Base-by-base conservation (phyloP, 805 yeast species). In the Alloascoidea hylecoeti region DNA sequence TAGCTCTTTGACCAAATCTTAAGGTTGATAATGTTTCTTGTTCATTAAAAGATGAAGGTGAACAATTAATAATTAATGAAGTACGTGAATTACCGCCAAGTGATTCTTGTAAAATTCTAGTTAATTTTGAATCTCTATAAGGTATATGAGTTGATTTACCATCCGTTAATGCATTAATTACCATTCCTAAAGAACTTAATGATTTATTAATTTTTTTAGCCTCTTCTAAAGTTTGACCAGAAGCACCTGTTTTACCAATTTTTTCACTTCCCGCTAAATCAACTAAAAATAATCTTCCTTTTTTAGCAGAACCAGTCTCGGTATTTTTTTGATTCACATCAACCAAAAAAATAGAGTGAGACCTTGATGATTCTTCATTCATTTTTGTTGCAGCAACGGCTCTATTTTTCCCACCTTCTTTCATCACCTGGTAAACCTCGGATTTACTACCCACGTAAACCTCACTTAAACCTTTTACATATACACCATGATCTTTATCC, bases 241-340 rank as follows among this genome's bases (percentile, higher is more conserved):
- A 56, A 1, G 88, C 89, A 2, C 92, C 89, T 0, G 92, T 74
- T 44, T 75, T 78, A 41, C 75, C 74, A 30, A 78, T 73, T 52
- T 76, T 81, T 54, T 88, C 95, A 16, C 89, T 77, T 4, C 95
- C 95, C 0, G 95, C 95, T 44, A 85, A 63, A 57, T 85, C 96
- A 9, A 84, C 89, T 28, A 85, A 55, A 47, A 76, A 79, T 42
- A 85, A 61, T 41, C 71, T 74, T 3, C 86, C 78, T 30, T 66
- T 62, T 50, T 72, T 78, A 15, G 70, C 62, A 4, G 72, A 64
- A 12, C 80, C 82, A n/a, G 68, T 63, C 3, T 56, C 56, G 15
- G 63, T 43, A 46, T 70, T 66, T 49, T 70, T 72, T 49, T 81
- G 89, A n/a, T 69, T 61, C 4, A 86, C 58, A 37, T 69, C 70